These are phyloP conservation scores for Acephala macrosclerotiorum DNA, from an alignment of 2,329 filamentous ascomycete species.

Conservation along the genomic window DNA sequence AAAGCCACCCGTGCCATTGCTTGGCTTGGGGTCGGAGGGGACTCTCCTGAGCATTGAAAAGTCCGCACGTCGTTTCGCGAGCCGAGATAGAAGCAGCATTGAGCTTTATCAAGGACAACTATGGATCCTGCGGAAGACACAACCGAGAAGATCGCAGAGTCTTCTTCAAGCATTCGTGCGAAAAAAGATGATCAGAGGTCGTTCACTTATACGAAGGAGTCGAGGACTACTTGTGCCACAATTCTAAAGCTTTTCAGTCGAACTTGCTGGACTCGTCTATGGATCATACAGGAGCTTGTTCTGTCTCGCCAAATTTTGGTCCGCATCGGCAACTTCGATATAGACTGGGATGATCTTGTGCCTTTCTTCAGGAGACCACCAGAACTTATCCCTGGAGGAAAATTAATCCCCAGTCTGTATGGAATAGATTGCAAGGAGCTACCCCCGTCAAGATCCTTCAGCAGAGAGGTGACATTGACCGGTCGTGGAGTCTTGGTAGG, in stretches of 20 bases:
- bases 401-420: background rate
- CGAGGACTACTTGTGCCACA: background rate
- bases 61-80: background rate
- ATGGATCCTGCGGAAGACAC: background rate
- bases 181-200: background rate
- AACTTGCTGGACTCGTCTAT: background rate
- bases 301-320: background rate
- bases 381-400: background rate
- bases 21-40: background rate
- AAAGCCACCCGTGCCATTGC: background rate
- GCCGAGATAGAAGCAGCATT: background rate
- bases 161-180: background rate
- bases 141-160: background rate
- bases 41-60: background rate
- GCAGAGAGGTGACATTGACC: background rate
- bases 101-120: background rate
- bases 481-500: background rate
- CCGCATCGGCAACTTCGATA: background rate
- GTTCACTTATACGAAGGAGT: background rate
- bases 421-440: background rate
- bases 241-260: background rate
- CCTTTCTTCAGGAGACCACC: background rate
- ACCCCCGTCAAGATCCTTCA: background rate
- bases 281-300: background rate
- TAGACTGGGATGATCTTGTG: background rate